A percentile compares a stretch with the other conserved stretches of the same genome.
Conservation (phyloP, 495 filamentous ascomycete species). For the Penicillium dipodomyicola region DNA sequence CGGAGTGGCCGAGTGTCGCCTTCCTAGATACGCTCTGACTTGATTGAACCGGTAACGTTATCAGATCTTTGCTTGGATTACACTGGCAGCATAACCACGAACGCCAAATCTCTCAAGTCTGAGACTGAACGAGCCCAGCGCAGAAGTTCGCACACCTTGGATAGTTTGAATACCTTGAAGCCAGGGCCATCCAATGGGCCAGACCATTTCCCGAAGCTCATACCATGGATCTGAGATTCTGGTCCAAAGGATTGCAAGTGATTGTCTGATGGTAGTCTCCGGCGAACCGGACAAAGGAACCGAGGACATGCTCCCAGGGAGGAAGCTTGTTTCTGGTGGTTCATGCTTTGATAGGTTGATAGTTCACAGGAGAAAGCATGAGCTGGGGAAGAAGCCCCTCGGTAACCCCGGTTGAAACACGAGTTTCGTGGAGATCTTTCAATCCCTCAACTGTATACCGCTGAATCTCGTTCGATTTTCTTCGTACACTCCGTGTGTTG, state of each 20-base stretch:
- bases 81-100: neutral
- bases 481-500: neutral
- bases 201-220: neutral
- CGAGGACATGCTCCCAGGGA: conserved; percentile 11
- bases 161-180: neutral
- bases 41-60: neutral
- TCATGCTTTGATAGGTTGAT: conserved; percentile 5
- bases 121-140: neutral
- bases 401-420: neutral
- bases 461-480: neutral
- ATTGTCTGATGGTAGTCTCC: conserved; percentile 18
- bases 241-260: conserved; percentile 12
- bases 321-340: conserved; percentile 3
- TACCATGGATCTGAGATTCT: conserved; percentile 10
- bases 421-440: conserved; percentile 1
- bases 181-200: neutral
- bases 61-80: neutral
- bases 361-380: conserved; percentile 3
- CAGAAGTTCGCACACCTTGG: neutral
- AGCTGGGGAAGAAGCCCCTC: neutral
- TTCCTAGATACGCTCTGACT: neutral
- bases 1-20: conserved; percentile 2
- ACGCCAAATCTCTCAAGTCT: neutral
- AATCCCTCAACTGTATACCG: neutral
- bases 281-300: conserved; percentile 26